These are phyloP conservation scores for Ogataea parapolymorpha DNA, from an alignment of 805 yeast species.

Conservation along the genomic window DNA sequence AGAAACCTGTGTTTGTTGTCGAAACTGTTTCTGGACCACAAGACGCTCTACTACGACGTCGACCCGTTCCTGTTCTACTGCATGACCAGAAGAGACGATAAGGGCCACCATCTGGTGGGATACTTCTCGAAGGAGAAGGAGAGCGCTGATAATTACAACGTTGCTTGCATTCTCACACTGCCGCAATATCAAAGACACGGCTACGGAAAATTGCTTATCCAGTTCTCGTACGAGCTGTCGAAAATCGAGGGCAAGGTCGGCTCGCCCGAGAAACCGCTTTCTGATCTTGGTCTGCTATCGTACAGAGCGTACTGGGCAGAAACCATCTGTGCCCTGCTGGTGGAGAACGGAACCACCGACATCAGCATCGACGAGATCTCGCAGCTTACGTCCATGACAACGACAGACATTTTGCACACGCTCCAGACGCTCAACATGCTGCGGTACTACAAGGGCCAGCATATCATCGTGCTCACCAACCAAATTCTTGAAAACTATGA, in stretches of 20 bases:
- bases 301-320: slow-evolving; percentile 98
- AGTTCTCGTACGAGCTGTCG: slow-evolving; percentile 88
- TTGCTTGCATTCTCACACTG: slow-evolving; percentile 92
- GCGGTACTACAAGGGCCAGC: slow-evolving; percentile 93
- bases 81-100: slow-evolving; percentile 86
- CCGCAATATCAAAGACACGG: slow-evolving; percentile 98
- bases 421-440: slow-evolving; percentile 87
- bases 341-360: slow-evolving; percentile 55
- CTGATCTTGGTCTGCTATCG: slow-evolving; percentile 89
- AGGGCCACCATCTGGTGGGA: slow-evolving; percentile 95
- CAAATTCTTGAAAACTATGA: slow-evolving; percentile 77
- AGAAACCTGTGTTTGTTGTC: slow-evolving; percentile 88
- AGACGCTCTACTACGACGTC: slow-evolving; percentile 94
- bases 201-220: slow-evolving; percentile 86
- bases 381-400: slow-evolving; percentile 85
- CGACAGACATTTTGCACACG: slow-evolving; percentile 92
- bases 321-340: slow-evolving; percentile 68
- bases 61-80: slow-evolving; percentile 96
- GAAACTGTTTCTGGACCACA: slow-evolving; percentile 90
- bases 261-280: slow-evolving; percentile 95
- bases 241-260: slow-evolving; percentile 88
- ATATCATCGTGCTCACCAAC: slow-evolving; percentile 80
- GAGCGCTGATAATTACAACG: slow-evolving; percentile 90
- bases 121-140: slow-evolving; percentile 97
- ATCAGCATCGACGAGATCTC: slow-evolving; percentile 84